A percentile compares a stretch with the other conserved stretches of the same genome.
Evolutionary conservation across 208 protist genomes (phyloP).

Genomic region (Leishmania mexicana): DNA sequence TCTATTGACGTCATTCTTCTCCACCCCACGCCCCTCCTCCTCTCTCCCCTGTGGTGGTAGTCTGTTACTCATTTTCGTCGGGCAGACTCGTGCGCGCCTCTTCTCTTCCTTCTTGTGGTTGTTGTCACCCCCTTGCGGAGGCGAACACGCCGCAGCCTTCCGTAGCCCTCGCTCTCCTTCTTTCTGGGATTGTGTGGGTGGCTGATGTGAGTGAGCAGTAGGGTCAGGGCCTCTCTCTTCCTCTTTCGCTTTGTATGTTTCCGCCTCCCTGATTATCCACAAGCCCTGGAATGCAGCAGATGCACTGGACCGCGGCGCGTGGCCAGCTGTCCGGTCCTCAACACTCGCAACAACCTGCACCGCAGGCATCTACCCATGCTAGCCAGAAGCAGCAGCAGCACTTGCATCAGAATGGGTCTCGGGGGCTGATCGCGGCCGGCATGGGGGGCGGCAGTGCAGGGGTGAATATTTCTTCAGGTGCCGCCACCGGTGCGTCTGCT

Average conservation of each 20-base stretch:
- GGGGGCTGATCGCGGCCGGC: neutral
- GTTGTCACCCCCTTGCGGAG: neutral
- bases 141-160: neutral
- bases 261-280: neutral
- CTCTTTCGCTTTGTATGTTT: constrained; percentile 2
- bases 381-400: constrained; percentile 5
- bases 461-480: neutral
- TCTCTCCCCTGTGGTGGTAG: neutral
- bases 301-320: constrained; percentile 33
- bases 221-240: constrained; percentile 2
- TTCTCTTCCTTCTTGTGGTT: neutral
- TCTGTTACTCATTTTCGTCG: constrained; percentile 7
- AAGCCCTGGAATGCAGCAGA: constrained; percentile 22
- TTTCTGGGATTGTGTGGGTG: neutral
- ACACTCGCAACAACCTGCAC: neutral
- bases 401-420: neutral
- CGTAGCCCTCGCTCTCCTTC: neutral
- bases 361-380: neutral
- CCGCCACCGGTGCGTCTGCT: neutral
- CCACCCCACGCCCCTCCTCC: neutral
- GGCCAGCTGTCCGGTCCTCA: constrained; percentile 14
- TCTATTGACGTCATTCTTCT: neutral
- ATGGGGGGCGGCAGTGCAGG: neutral
- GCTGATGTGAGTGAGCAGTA: neutral
- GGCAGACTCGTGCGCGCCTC: neutral